These are phyloP conservation scores for Colletotrichum zoysiae DNA, from an alignment of 2,329 filamentous ascomycete genomes.

Conservation along the genomic window DNA sequence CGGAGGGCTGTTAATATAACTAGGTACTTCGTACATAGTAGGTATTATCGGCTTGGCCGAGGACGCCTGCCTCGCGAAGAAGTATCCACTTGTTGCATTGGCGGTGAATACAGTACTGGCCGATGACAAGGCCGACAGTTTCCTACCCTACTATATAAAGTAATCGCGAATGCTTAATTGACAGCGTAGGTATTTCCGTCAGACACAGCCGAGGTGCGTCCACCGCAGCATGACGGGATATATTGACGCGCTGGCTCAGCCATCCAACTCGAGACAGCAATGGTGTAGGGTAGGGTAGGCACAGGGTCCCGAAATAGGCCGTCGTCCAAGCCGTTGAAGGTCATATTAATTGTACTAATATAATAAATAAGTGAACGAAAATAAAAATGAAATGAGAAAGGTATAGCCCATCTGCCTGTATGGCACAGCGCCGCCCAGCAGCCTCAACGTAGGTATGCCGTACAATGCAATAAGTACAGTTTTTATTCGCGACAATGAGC, in stretches of 20 bases:
- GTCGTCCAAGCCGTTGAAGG: slow-evolving; percentile 2
- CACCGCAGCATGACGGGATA: slow-evolving; percentile 14
- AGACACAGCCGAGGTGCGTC: not conserved
- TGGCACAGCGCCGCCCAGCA: not conserved
- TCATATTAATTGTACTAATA: not conserved
- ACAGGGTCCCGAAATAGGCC: not conserved
- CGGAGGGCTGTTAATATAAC: not conserved
- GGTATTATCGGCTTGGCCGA: not conserved
- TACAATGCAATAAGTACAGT: not conserved
- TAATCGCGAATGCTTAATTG: too few species aligned
- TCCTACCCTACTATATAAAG: not conserved
- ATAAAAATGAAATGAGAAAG: not conserved
- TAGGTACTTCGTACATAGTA: too few species aligned
- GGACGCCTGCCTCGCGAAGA: not conserved
- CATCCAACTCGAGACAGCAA: slow-evolving; percentile 22
- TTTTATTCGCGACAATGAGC: not conserved
- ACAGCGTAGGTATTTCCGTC: not conserved
- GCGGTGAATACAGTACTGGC: not conserved
- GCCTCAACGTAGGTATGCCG: not conserved
- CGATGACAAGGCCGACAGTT: not conserved
- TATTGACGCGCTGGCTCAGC: slow-evolving; percentile 15
- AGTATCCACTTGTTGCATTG: too few species aligned
- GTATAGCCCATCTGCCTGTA: slow-evolving; percentile 9
- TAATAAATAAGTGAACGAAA: too few species aligned
- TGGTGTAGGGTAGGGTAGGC: slow-evolving; percentile 1